Conservation (phyloP, 208 protist genomes). For the Endotrypanum monterogeii region DNA sequence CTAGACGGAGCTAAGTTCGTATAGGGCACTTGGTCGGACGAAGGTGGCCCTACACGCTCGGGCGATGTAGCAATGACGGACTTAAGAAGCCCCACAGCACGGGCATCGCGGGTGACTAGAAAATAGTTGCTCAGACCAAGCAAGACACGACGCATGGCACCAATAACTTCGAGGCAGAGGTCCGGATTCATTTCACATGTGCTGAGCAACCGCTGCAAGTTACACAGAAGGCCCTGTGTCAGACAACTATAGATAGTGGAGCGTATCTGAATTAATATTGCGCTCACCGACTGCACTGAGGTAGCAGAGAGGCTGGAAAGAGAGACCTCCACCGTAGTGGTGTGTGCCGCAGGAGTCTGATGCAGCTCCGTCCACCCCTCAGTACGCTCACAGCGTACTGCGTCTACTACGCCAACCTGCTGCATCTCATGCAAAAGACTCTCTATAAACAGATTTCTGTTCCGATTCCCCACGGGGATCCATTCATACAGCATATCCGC, state of each 20-base stretch:
- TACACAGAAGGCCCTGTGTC: slow-evolving; percentile 20
- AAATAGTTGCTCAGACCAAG: slow-evolving; percentile 46
- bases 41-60: background rate
- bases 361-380: slow-evolving; percentile 73
- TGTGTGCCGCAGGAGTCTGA: slow-evolving; percentile 38
- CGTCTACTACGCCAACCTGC: slow-evolving; percentile 58
- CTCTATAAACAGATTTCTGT: slow-evolving; percentile 34
- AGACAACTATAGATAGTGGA: slow-evolving; percentile 34
- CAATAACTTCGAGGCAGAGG: slow-evolving; percentile 30
- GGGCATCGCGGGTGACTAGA: slow-evolving; percentile 36
- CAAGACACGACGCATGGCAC: slow-evolving; percentile 33
- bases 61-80: slow-evolving; percentile 21
- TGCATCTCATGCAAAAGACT: slow-evolving; percentile 60
- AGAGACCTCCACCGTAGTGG: slow-evolving; percentile 20
- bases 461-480: slow-evolving; percentile 24
- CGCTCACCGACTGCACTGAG: slow-evolving; percentile 27
- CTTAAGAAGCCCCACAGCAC: slow-evolving; percentile 30
- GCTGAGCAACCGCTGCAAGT: slow-evolving; percentile 21
- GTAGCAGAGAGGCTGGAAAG: slow-evolving; percentile 20
- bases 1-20: background rate
- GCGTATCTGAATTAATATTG: slow-evolving; percentile 22
- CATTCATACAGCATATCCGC: slow-evolving; percentile 23
- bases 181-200: slow-evolving; percentile 19
- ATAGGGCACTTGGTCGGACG: background rate
- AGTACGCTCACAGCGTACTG: slow-evolving; percentile 60